Evolutionary conservation across 805 yeast species (phyloP), one percentile per base, ranked within the genome.

Genomic region (Starmerella etchellsii): DNA sequence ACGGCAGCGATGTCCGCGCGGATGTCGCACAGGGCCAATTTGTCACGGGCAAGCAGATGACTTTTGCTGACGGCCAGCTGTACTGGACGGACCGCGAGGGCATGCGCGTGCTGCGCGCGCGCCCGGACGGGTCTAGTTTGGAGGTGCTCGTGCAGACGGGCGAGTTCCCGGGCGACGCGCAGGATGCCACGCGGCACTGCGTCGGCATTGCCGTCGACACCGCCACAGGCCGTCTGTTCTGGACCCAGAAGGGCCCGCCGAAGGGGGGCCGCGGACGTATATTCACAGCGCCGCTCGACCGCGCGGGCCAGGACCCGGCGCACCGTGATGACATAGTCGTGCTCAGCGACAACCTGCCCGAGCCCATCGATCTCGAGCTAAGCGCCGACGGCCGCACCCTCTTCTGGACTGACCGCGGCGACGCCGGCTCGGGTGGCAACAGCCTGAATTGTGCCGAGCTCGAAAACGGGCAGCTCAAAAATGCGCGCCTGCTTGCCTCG

Each of bases 201-300:
- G 34, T 31, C 6, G 34, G 34, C 4, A 31, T 31, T 10, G 34
- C 34, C 34, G 16, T 31, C 11, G 34, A 31, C 14, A 20, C 22
- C n/a, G 15, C 11, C 4, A 6, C 25, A 4, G 25, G 25, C 4
- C 25, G 7, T 14, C 16, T 31, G 3, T 31, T 20, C 34, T 31
- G 34, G 34, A 31, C 34, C 4, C 34, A 31, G 24, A 31, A 31
- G 16, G 34, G 34, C 16, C n/a, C 34, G n/a, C 34, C 34, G 25
- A 31, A 20, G n/a, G 24, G 34, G 15, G 24, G 34, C 7, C 10
- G 7, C 15, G 34, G 34, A 9, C 34, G 34, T 11, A 31, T 31
- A 10, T 31, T 31, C 34, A 15, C 18, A 4, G 25, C 25, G 9
- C 4, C 8, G 3, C n/a, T 20, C 16, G 34, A 31, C 5, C 10